Evolutionary conservation across 257 asterid species (phyloP).

Genomic region (Thymus mandschuricus): DNA sequence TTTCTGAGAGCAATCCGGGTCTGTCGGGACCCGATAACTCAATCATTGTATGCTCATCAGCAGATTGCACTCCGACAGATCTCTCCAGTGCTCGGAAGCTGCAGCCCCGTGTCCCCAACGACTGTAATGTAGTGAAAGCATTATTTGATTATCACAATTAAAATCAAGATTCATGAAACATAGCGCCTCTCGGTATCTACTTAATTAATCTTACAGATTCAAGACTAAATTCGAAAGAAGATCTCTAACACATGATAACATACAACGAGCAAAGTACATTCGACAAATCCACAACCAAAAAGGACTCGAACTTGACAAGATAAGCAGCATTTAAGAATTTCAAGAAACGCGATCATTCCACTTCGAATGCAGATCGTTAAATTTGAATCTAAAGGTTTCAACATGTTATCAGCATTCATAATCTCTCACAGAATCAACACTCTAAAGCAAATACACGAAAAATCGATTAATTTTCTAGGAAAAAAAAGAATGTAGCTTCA

Average conservation of each 20-base stretch:
- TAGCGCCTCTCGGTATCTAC: background rate
- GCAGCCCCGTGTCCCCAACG: constrained; percentile 54
- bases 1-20: constrained; percentile 82
- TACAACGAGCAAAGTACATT: background rate
- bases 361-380: constrained; percentile 23
- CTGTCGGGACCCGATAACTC: constrained; percentile 83
- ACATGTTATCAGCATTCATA: background rate
- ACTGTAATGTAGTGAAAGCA: constrained; percentile 44
- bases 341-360: constrained; percentile 12
- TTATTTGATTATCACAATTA: background rate
- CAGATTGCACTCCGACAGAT: constrained; percentile 70
- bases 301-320: constrained; percentile 4
- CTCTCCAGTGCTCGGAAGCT: constrained; percentile 59
- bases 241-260: background rate
- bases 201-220: background rate
- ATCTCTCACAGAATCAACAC: background rate
- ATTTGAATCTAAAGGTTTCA: background rate
- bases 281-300: background rate
- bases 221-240: background rate
- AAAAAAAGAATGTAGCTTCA: background rate
- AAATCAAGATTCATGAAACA: background rate
- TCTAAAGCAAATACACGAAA: background rate
- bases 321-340: constrained; percentile 3
- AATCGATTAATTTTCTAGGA: background rate
- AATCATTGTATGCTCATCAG: constrained; percentile 61